Conservation (phyloP, 129 eudicot species). For the Rutidosis leptorrhynchoides region DNA sequence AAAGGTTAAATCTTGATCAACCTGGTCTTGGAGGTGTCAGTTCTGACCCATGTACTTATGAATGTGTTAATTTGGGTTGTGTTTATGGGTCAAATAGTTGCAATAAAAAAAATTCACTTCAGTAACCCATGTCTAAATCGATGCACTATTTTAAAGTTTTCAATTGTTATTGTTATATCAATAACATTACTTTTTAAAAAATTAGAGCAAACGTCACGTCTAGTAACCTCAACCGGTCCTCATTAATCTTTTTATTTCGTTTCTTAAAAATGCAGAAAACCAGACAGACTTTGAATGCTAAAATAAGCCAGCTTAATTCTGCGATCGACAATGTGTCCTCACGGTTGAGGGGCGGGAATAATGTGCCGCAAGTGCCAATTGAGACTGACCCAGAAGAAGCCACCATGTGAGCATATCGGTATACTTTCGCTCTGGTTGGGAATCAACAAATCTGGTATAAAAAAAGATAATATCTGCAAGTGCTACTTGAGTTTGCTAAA, state of each 20-base stretch:
- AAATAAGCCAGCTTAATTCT: slow-evolving; percentile 75
- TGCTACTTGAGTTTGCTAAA: neutral
- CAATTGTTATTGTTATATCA: no score
- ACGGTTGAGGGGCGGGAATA: slow-evolving; percentile 70
- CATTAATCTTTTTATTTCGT: slow-evolving; percentile 1
- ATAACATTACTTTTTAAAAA: neutral
- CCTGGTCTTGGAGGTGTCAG: neutral
- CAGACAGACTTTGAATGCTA: slow-evolving; percentile 73
- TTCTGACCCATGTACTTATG: neutral
- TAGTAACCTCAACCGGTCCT: slow-evolving; percentile 5
- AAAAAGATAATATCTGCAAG: neutral
- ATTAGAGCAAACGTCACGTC: neutral
- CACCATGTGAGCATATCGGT: slow-evolving; percentile 32
- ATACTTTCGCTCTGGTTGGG: slow-evolving; percentile 8
- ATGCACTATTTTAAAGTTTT: neutral
- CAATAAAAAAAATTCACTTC: neutral
- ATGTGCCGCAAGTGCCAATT: slow-evolving; percentile 51
- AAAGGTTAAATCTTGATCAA: neutral
- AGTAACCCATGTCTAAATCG: neutral
- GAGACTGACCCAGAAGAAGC: slow-evolving; percentile 78
- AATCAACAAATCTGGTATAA: neutral
- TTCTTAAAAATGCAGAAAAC: slow-evolving; percentile 52
- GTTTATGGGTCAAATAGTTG: neutral
- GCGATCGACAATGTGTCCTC: slow-evolving; percentile 87
- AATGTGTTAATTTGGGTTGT: neutral